These are phyloP conservation scores for Aphanomyces astaci DNA, from an alignment of 352 stramenopile genomes.

Conservation along the genomic window DNA sequence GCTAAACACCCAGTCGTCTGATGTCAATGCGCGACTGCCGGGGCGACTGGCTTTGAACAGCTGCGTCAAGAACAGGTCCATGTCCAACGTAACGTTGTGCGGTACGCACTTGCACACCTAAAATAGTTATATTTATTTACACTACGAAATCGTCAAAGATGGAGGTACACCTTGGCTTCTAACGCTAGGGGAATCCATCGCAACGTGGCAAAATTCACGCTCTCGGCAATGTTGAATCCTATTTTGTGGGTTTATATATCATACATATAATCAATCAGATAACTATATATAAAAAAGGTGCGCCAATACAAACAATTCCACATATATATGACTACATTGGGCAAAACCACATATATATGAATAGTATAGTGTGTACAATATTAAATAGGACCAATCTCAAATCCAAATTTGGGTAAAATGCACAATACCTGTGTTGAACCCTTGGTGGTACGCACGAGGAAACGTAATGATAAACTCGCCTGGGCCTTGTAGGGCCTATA, in stretches of 20 bases:
- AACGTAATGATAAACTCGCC: conserved; percentile 92
- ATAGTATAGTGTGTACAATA: too few relatives aligned
- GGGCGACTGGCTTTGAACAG: conserved; percentile 39
- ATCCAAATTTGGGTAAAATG: too few relatives aligned
- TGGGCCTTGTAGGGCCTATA: conserved; percentile 61
- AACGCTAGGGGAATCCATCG: conserved; percentile 75
- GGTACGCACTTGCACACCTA: conserved; percentile 79
- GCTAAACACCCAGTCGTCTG: conserved; percentile 65
- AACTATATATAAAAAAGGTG: too few relatives aligned
- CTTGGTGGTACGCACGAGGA: conserved; percentile 80
- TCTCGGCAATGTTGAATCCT: conserved; percentile 89
- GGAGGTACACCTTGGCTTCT: conserved; percentile 76
- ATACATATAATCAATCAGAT: too few relatives aligned
- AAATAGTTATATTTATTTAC: background rate
- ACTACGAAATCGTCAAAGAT: background rate
- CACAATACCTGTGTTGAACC: conserved; percentile 88
- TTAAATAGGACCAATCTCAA: too few relatives aligned
- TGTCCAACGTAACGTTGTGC: conserved; percentile 78
- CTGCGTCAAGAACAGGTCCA: conserved; percentile 71
- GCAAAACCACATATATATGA: too few relatives aligned
- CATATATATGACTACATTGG: too few relatives aligned
- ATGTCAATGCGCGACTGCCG: conserved; percentile 35
- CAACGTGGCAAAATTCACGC: conserved; percentile 84
- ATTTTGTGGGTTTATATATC: too few relatives aligned
- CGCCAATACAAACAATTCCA: too few relatives aligned